Conservation (phyloP, 139 green algal species). For the Haematococcus lacustris region DNA sequence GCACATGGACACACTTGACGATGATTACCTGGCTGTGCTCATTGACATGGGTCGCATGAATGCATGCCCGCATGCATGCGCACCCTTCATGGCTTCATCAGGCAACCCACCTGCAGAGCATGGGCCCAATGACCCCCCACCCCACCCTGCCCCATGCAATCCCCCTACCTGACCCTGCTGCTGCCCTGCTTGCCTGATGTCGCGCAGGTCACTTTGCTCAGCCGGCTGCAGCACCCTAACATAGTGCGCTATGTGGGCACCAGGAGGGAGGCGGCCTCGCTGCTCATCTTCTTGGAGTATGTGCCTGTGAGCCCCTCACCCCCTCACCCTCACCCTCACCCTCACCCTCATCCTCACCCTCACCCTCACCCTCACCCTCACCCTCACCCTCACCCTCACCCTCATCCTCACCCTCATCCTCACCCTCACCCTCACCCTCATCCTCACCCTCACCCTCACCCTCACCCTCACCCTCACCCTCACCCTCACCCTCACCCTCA, state of each 20-base stretch:
- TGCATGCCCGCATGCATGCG: neutral
- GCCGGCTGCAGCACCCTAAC: conserved; percentile 72
- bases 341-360: too few relatives aligned
- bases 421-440: neutral
- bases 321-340: too few relatives aligned
- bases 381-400: neutral
- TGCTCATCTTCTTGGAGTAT: conserved; percentile 91
- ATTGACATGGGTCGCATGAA: neutral
- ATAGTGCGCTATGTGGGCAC: conserved; percentile 76
- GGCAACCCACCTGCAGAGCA: neutral
- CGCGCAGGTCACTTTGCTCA: conserved; percentile 62
- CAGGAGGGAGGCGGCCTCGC: conserved; percentile 17
- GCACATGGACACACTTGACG: neutral
- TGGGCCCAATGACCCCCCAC: neutral
- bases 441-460: neutral
- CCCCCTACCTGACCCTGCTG: neutral
- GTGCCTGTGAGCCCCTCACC: conserved; percentile 48
- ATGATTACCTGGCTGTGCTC: neutral
- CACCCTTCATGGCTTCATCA: neutral
- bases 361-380: too few relatives aligned
- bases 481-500: too few relatives aligned
- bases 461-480: too few relatives aligned
- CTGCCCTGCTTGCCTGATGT: neutral
- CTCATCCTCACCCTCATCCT: neutral
- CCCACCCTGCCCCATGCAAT: neutral